Evolutionary conservation across 2,329 filamentous ascomycete species (phyloP).

Genomic region (Simplicillium aogashimaense): DNA sequence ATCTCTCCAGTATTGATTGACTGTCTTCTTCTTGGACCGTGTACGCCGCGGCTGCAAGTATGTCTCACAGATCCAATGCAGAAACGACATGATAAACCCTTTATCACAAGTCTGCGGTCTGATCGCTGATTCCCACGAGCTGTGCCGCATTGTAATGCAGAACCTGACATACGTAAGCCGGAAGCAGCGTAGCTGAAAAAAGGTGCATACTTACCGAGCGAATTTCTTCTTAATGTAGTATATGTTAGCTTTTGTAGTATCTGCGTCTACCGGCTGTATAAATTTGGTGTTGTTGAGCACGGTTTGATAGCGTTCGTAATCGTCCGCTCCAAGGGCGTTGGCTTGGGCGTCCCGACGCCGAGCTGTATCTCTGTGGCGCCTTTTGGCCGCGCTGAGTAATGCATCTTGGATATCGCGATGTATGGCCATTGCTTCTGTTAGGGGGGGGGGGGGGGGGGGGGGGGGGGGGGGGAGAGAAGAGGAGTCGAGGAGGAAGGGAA

Average conservation of each 20-base stretch:
- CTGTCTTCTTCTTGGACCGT: conserved; percentile 8
- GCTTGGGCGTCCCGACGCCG: not conserved
- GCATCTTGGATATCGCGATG: not conserved
- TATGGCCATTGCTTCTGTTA: not conserved
- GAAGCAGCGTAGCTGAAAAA: not conserved
- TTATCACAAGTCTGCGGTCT: conserved; percentile 10
- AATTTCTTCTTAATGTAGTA: conserved; percentile 13
- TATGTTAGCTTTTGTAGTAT: conserved; percentile 12
- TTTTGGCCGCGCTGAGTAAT: not conserved
- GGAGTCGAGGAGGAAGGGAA: not conserved
- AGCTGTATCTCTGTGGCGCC: not conserved
- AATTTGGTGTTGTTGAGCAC: not conserved
- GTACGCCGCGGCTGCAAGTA: conserved; percentile 8
- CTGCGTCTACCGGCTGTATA: conserved; percentile 6
- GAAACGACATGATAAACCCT: conserved; percentile 14
- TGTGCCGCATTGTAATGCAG: not conserved
- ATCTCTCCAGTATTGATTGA: conserved; percentile 12
- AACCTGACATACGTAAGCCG: conserved; percentile 3
- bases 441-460: too few relatives aligned
- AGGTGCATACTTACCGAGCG: conserved; percentile 8
- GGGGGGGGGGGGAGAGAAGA: too few relatives aligned
- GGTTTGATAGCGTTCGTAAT: not conserved
- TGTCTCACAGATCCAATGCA: conserved; percentile 13
- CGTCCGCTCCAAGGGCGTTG: not conserved
- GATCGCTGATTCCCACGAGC: conserved; percentile 5